These are phyloP conservation scores for Suillus tomentosus DNA, from an alignment of 768 basidiomycete genomes.

Conservation along the genomic window DNA sequence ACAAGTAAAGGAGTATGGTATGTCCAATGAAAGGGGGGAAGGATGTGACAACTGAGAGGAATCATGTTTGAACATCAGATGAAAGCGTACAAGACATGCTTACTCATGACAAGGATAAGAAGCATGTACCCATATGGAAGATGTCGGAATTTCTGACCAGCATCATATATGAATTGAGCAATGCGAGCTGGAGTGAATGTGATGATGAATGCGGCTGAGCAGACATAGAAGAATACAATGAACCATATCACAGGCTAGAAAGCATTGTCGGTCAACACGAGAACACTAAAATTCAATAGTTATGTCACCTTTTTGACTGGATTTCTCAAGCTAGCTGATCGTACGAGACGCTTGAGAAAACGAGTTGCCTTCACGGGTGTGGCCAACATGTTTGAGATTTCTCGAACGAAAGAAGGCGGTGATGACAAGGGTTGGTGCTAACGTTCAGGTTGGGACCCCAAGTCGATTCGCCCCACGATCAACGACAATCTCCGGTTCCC, in stretches of 20 bases:
- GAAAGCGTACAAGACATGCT: constrained; percentile 55
- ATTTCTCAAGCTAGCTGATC: constrained; percentile 44
- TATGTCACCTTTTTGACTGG: constrained; percentile 53
- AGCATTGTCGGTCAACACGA: background rate
- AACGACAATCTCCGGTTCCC: background rate
- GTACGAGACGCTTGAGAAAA: constrained; percentile 25
- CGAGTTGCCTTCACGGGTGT: constrained; percentile 10
- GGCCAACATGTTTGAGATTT: background rate
- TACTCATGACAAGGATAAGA: constrained; percentile 55
- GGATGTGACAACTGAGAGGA: constrained; percentile 27
- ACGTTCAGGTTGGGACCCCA: background rate
- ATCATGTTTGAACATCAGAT: constrained; percentile 42
- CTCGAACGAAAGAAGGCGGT: background rate
- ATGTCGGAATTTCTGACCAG: constrained; percentile 59
- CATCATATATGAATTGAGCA: constrained; percentile 70
- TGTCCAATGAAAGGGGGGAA: constrained; percentile 36
- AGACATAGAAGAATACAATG: constrained; percentile 56
- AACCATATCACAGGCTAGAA: constrained; percentile 60
- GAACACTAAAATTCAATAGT: background rate
- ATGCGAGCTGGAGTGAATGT: constrained; percentile 64
- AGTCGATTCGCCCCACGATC: background rate
- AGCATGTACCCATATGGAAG: constrained; percentile 64
- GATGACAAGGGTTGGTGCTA: constrained; percentile 23
- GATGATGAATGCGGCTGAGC: constrained; percentile 43
- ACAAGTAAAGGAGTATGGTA: constrained; percentile 49